Evolutionary conservation across 352 stramenopile species (phyloP).

Genomic region (Phytophthora pini): DNA sequence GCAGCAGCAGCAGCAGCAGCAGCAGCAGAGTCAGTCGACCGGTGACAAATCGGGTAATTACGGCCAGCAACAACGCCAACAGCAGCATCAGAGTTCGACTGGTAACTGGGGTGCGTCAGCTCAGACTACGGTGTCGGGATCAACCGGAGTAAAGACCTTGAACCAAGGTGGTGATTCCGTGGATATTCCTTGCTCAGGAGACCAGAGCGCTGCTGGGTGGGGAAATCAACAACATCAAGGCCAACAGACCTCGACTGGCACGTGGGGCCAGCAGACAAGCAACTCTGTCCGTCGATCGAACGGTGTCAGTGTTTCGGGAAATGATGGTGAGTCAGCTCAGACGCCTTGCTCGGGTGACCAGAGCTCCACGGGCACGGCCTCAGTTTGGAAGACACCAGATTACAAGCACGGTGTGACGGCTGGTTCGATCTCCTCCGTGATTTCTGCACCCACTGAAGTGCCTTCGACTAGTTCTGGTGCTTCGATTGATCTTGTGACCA

Average conservation of each 20-base stretch:
- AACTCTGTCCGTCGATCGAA: not conserved
- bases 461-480: conserved; percentile 3
- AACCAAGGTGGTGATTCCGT: too few relatives aligned
- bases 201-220: too few relatives aligned
- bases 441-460: conserved; percentile 2
- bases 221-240: too few relatives aligned
- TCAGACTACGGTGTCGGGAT: conserved; percentile 9
- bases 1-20: not conserved
- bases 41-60: too few relatives aligned
- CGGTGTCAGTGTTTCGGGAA: conserved; percentile 2
- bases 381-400: conserved; percentile 8
- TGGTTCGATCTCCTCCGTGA: conserved; percentile 7
- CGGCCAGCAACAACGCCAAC: too few relatives aligned
- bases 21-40: conserved; percentile 7
- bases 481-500: conserved; percentile 11
- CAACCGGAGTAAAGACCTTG: not conserved
- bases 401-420: conserved; percentile 24
- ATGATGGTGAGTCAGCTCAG: not conserved
- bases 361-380: conserved; percentile 5
- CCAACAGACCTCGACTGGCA: too few relatives aligned
- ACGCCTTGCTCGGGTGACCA: too few relatives aligned
- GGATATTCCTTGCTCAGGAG: too few relatives aligned
- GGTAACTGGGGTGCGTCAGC: not conserved
- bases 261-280: too few relatives aligned
- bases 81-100: too few relatives aligned